A percentile compares a stretch with the other conserved stretches of the same genome.
These are phyloP conservation scores for Kodamaea suecica DNA, from an alignment of 1,139 yeast species.

Conservation along the genomic window DNA sequence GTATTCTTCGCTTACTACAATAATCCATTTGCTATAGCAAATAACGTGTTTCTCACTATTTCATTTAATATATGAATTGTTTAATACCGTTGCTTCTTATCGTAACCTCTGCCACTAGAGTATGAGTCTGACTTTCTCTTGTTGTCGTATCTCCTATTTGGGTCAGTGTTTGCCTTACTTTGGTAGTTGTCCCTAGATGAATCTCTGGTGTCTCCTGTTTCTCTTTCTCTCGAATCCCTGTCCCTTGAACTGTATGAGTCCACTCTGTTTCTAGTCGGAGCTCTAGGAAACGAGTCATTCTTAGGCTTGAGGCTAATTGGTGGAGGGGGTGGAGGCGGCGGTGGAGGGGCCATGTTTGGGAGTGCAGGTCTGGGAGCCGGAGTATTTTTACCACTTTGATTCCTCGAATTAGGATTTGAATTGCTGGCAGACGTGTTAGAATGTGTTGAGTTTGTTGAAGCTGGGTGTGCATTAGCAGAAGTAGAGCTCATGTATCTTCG, in stretches of 20 bases:
- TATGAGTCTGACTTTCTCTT: slow-evolving; percentile 29
- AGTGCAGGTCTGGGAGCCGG: slow-evolving; percentile 2
- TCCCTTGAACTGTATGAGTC: slow-evolving; percentile 8
- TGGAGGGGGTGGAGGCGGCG: slow-evolving; percentile 28
- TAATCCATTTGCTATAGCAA: too few species aligned
- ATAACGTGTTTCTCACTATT: too few species aligned
- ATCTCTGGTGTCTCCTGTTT: neutral
- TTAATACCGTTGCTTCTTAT: slow-evolving; percentile 31
- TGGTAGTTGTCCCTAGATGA: neutral
- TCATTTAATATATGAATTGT: too few species aligned
- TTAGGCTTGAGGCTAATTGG: slow-evolving; percentile 17
- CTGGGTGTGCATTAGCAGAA: neutral
- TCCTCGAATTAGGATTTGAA: slow-evolving; percentile 1
- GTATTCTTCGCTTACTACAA: too few species aligned
- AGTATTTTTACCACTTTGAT: slow-evolving; percentile 3
- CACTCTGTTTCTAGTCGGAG: slow-evolving; percentile 6
- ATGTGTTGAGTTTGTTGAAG: neutral
- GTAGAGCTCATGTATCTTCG: slow-evolving; percentile 2
- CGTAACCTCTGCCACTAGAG: slow-evolving; percentile 26
- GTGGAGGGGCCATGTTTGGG: slow-evolving; percentile 10
- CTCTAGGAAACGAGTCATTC: slow-evolving; percentile 8
- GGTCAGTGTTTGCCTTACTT: neutral
- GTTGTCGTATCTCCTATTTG: slow-evolving; percentile 5
- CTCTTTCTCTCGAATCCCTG: slow-evolving; percentile 1
- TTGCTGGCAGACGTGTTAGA: neutral